Conservation (phyloP, 2,329 filamentous ascomycete species). For the Scedosporium minutisporum region DNA sequence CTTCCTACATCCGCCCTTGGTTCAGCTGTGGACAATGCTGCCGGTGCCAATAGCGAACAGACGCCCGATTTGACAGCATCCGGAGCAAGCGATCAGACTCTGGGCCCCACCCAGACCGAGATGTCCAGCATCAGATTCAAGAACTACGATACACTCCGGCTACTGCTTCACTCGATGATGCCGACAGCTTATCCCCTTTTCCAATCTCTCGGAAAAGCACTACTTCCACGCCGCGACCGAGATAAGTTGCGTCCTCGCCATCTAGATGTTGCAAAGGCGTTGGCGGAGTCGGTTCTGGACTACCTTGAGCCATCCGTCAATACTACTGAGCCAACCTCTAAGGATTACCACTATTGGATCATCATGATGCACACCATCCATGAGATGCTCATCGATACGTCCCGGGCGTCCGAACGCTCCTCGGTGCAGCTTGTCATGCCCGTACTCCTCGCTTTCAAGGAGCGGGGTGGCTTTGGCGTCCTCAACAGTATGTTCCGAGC, state of each 20-base stretch:
- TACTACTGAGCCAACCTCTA: conserved; percentile 37
- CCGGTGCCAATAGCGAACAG: conserved; percentile 9
- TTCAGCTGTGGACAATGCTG: conserved; percentile 17
- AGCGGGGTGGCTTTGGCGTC: conserved; percentile 63
- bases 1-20: conserved; percentile 4
- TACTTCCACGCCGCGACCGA: conserved; percentile 62
- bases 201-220: conserved; percentile 71
- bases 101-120: not conserved
- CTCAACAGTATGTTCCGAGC: conserved; percentile 63
- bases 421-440: conserved; percentile 55
- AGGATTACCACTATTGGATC: conserved; percentile 73
- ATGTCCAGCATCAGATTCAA: conserved; percentile 33
- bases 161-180: conserved; percentile 68
- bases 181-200: conserved; percentile 77
- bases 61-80: conserved; percentile 6
- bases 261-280: conserved; percentile 47
- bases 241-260: conserved; percentile 53
- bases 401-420: conserved; percentile 27
- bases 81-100: conserved; percentile 26
- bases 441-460: conserved; percentile 79
- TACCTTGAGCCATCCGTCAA: conserved; percentile 47
- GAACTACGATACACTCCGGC: conserved; percentile 70
- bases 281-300: conserved; percentile 61
- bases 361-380: conserved; percentile 69
- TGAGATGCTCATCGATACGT: conserved; percentile 64